A percentile compares a stretch with the other conserved stretches of the same genome.
Evolutionary conservation across 2,329 filamentous ascomycete genomes (phyloP).

Genomic region (Dactylonectria macrodidyma): DNA sequence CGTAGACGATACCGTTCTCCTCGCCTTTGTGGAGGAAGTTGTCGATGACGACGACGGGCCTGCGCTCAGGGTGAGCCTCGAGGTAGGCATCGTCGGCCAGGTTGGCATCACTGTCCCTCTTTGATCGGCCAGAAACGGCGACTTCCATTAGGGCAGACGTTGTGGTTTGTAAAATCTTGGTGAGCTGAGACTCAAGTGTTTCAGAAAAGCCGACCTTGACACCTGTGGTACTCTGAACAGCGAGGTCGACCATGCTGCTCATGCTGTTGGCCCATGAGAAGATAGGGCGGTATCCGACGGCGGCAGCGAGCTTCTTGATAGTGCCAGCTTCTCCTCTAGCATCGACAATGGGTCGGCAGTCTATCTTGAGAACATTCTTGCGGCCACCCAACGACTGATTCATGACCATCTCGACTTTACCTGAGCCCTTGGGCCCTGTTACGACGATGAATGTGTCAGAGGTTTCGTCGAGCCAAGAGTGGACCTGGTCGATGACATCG

Average conservation of each 20-base stretch:
- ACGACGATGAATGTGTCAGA: constrained; percentile 94
- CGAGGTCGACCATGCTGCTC: constrained; percentile 91
- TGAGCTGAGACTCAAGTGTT: constrained; percentile 89
- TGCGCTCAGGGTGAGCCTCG: constrained; percentile 87
- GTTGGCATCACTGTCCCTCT: constrained; percentile 79
- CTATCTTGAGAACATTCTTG: constrained; percentile 85
- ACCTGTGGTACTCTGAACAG: constrained; percentile 93
- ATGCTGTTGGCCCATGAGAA: constrained; percentile 98
- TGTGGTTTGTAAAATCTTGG: constrained; percentile 91
- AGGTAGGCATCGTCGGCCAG: constrained; percentile 89
- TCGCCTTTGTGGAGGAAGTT: constrained; percentile 90
- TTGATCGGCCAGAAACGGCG: constrained; percentile 78
- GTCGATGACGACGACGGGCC: constrained; percentile 90
- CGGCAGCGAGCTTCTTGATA: constrained; percentile 83
- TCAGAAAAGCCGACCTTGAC: constrained; percentile 96
- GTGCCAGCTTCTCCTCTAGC: constrained; percentile 89
- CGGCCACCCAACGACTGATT: constrained; percentile 85
- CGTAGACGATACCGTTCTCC: constrained; percentile 76
- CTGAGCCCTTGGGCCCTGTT: constrained; percentile 91
- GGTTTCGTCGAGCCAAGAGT: constrained; percentile 89
- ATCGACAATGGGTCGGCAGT: constrained; percentile 95
- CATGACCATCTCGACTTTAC: constrained; percentile 89
- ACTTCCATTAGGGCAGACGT: constrained; percentile 84
- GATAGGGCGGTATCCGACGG: constrained; percentile 92
- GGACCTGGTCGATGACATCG: constrained; percentile 84